Evolutionary conservation across 1,139 yeast species (phyloP).

Genomic region (Torulaspora globosa): DNA sequence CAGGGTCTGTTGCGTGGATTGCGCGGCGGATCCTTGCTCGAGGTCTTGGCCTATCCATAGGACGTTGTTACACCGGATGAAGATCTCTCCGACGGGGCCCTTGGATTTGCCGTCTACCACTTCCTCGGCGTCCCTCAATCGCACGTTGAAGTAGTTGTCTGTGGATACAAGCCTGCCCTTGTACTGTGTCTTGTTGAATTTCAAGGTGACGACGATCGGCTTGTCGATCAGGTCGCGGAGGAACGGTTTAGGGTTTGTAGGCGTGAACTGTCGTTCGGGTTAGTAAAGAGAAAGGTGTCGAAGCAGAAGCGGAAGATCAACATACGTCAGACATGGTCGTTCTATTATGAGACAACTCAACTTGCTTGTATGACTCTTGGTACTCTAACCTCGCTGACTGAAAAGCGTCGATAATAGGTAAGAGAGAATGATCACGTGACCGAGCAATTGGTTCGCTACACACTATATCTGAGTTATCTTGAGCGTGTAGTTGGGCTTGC

Average conservation of each 20-base stretch:
- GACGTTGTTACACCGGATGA: conserved; percentile 80
- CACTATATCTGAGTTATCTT: conserved; percentile 37
- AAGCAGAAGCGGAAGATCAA: neutral
- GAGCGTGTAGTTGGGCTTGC: conserved; percentile 27
- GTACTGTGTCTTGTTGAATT: conserved; percentile 92
- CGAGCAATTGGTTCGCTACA: neutral
- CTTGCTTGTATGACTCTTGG: too few species aligned
- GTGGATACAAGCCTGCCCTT: conserved; percentile 74
- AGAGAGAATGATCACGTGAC: neutral
- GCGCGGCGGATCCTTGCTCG: conserved; percentile 4
- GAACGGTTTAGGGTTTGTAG: conserved; percentile 88
- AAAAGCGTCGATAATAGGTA: neutral
- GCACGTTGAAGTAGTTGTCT: conserved; percentile 91
- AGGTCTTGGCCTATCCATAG: conserved; percentile 52
- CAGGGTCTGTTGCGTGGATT: neutral
- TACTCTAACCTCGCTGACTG: neutral
- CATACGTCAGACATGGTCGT: conserved; percentile 11
- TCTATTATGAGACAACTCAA: too few species aligned
- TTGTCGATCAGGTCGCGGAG: conserved; percentile 68
- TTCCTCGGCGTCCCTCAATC: conserved; percentile 68
- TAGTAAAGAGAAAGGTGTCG: conserved; percentile 1
- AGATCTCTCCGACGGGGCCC: conserved; percentile 72
- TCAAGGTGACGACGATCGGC: conserved; percentile 75
- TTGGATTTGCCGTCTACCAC: conserved; percentile 49
- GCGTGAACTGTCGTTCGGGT: conserved; percentile 48